Evolutionary conservation across 495 filamentous ascomycete genomes (phyloP), one percentile per base, ranked within the genome.

Genomic region (Lasiosphaeria ovina): DNA sequence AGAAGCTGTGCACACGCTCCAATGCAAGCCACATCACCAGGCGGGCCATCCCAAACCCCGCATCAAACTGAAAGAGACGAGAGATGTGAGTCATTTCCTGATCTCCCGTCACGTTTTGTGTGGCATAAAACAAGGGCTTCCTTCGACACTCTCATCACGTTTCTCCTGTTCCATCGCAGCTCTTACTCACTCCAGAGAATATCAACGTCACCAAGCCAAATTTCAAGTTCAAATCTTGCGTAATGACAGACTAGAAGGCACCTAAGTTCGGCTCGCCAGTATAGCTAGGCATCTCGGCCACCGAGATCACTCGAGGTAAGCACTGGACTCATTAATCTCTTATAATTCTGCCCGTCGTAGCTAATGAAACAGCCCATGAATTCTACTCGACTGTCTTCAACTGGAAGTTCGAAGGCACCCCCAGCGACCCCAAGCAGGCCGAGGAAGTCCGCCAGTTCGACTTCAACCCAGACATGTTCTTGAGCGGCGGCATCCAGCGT

Each of bases 311-410:
- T 6, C 57, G 62, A 47, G 52, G 57, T 60, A 9, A 10, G 60
- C 24, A 2, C 24, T 24, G 24, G 24, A 24, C 24, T 24, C 44
- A 47, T 47, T 14, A 14, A 5, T n/a, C 5, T 45, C 35, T 9
- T 36, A 6, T n/a, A 10, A 3, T 45, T 24, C 35, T 24, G 32
- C 7, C n/a, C n/a, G 9, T 36, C 44, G 12, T 33, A 11, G 9
- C 48, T 57, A 42, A 40, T 35, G 2, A 10, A 6, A 42, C 38
- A 64, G 62, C 62, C 8, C 40, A 60, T 6, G 54, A 51, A 12
- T 65, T 65, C 62, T 65, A 65, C 62, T 54, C 51, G 10, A 54
- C 62, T 32, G 62, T 65, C 58, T 65, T 65, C 62, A 57, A 65
- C 57, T 61, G 59, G 58, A 53, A 49, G 32, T 58, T 58, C 50